phyloP scores from a whole-genome alignment of 2,329 filamentous ascomycete genomes.

The Trichophaea hybrida region DNA sequence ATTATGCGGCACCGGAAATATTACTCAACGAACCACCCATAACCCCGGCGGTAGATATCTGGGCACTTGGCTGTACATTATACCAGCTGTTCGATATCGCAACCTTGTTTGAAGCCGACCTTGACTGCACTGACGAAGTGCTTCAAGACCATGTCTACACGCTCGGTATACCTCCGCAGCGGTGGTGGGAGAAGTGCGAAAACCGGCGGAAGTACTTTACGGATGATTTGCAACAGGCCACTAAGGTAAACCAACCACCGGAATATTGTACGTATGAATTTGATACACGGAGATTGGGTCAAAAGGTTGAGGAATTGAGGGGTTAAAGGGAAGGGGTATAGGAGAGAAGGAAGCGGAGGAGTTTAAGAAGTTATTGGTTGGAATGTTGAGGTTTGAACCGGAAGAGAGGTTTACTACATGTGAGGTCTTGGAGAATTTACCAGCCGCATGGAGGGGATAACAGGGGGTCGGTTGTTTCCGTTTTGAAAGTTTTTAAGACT shows the following conservation, averaged over 20 bases:
- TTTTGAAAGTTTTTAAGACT: too few relatives aligned
- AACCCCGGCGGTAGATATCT: neutral
- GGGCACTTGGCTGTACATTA: neutral
- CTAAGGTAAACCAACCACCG: neutral
- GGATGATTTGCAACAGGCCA: neutral
- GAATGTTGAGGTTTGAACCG: slow-evolving; percentile 2
- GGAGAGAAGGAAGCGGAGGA: neutral
- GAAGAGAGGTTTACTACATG: neutral
- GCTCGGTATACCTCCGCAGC: neutral
- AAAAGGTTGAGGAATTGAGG: neutral
- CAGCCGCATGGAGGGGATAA: neutral
- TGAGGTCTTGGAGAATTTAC: neutral
- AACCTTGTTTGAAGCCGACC: neutral
- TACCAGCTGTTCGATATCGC: neutral
- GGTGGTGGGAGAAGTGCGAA: neutral
- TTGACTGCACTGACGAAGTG: neutral
- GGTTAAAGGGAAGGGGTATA: neutral
- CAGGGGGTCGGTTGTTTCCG: too few relatives aligned
- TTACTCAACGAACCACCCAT: neutral
- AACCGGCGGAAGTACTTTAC: neutral
- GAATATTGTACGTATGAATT: neutral
- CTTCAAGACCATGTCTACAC: neutral
- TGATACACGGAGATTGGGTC: neutral
- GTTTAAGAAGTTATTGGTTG: neutral
- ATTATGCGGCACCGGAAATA: slow-evolving; percentile 1